Evolutionary conservation across 306 rosid species (phyloP), one percentile per base, ranked within the genome.

Genomic region (Biancaea sappan): DNA sequence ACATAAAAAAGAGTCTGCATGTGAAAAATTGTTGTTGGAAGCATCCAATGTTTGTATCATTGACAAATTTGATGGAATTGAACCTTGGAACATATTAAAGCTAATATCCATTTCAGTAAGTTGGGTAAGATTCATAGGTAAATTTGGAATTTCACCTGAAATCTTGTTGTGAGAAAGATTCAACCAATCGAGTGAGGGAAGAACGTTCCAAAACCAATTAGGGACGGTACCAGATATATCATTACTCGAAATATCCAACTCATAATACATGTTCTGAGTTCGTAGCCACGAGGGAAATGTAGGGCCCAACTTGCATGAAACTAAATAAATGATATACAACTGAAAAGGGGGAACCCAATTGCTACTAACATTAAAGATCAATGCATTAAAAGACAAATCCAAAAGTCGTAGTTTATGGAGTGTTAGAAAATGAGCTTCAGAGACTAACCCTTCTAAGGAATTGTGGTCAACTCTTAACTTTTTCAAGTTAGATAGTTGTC

Each of bases 191-290:
- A 12, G 5, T n/a, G n/a, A n/a, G n/a, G n/a, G n/a, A n/a, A 65
- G 0, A 3, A n/a, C 0, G 32, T 32, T 15, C 83, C 79, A 79
- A 37, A 58, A 59, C 78, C 79, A 73, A 19, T 15, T 11, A 0
- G 60, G 79, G 4, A 73, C 14, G n/a, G n/a, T n/a, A n/a, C n/a
- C n/a, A n/a, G n/a, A 79, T 43, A 72, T 72, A 9, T 22, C 25
- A 5, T 70, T 11, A 5, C 16, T 0, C 6, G 73, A 48, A 13
- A 47, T 37, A 7, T 37, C 43, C 6, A 37, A 37, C 35, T 2
- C 35, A 38, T 0, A 0, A 0, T 0, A 1, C 0, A 40, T 0
- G 0, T 21, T 5, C 3, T 73, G 78, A 5, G 34, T 59, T 18
- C 31, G 48, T 16, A 73, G 57, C 77, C 60, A 73, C 2, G 9